phyloP scores from a whole-genome alignment of 2,329 filamentous ascomycete genomes.

The Hypoxylon sp. region DNA sequence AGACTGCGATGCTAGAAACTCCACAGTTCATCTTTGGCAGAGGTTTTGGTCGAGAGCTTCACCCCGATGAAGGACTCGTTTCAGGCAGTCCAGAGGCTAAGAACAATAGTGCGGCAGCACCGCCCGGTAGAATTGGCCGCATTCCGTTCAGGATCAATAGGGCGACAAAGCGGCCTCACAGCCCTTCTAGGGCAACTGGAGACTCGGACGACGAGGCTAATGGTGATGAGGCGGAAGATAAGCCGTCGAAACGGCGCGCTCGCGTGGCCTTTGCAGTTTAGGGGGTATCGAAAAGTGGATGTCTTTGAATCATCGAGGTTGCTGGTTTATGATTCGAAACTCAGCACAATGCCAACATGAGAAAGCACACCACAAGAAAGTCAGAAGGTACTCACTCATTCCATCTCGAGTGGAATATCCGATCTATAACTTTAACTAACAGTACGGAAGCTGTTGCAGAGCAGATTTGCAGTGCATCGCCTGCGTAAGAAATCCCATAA shows the following conservation, averaged over 20 bases:
- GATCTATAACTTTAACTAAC: not conserved
- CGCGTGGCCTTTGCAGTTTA: constrained; percentile 39
- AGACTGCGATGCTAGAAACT: constrained; percentile 63
- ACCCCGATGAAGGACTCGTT: constrained; percentile 65
- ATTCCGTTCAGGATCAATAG: constrained; percentile 29
- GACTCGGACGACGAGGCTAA: not conserved
- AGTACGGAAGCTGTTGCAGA: not conserved
- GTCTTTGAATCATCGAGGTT: not conserved
- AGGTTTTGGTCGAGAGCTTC: constrained; percentile 60
- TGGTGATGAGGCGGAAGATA: constrained; percentile 14
- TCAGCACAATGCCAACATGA: not conserved
- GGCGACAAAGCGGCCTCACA: constrained; percentile 42
- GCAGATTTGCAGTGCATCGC: not conserved
- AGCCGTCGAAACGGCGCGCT: constrained; percentile 38
- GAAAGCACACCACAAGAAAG: not conserved
- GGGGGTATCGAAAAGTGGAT: not conserved
- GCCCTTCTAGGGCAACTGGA: constrained; percentile 13
- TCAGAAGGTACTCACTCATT: constrained; percentile 8
- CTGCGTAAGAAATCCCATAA: not conserved
- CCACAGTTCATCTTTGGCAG: constrained; percentile 68
- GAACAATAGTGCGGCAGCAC: not conserved
- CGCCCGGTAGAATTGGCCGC: not conserved
- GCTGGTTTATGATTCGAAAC: not conserved
- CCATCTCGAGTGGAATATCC: not conserved
- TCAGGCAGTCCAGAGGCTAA: constrained; percentile 45